Percentiles rank a stretch among this genome's conserved stretches.
Evolutionary conservation across 179 eudicot species (phyloP).

Genomic region (Actinidia chinensis): DNA sequence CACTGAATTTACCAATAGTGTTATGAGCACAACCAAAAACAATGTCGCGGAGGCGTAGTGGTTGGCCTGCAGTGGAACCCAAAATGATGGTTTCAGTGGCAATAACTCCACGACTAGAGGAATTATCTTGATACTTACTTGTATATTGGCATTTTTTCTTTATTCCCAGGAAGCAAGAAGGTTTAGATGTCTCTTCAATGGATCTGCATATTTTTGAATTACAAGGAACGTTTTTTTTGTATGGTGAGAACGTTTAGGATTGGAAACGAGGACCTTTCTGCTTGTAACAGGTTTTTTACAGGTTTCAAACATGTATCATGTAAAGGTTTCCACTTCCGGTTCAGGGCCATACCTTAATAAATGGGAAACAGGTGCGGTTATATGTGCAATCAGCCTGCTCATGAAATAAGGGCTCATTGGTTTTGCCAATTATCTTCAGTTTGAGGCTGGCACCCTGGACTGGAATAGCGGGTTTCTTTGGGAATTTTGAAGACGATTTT

Average conservation of each 20-base stretch:
- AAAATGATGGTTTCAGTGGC: slow-evolving; percentile 53
- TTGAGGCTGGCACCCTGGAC: slow-evolving; percentile 5
- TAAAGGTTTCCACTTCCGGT: slow-evolving; percentile 39
- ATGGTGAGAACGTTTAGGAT: slow-evolving; percentile 24
- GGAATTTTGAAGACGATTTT: neutral
- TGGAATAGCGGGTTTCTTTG: neutral
- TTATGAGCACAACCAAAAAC: slow-evolving; percentile 54
- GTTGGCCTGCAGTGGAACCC: neutral
- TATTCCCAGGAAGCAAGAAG: neutral
- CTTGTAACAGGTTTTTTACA: too few species aligned
- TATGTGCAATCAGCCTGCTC: slow-evolving; percentile 29
- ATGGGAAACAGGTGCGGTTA: slow-evolving; percentile 20
- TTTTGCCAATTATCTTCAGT: too few species aligned
- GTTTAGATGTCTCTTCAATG: slow-evolving; percentile 4
- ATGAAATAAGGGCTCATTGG: too few species aligned
- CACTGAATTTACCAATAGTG: slow-evolving; percentile 32
- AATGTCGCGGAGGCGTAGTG: slow-evolving; percentile 19
- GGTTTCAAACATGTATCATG: neutral
- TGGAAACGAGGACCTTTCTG: slow-evolving; percentile 31
- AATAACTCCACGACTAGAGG: slow-evolving; percentile 40
- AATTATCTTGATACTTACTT: slow-evolving; percentile 39
- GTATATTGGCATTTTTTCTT: slow-evolving; percentile 32
- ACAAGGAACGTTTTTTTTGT: slow-evolving; percentile 20
- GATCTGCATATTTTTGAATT: slow-evolving; percentile 15
- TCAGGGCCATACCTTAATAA: slow-evolving; percentile 37